Evolutionary conservation across 352 stramenopile genomes (phyloP).

Genomic region (Phytophthora brassicae): DNA sequence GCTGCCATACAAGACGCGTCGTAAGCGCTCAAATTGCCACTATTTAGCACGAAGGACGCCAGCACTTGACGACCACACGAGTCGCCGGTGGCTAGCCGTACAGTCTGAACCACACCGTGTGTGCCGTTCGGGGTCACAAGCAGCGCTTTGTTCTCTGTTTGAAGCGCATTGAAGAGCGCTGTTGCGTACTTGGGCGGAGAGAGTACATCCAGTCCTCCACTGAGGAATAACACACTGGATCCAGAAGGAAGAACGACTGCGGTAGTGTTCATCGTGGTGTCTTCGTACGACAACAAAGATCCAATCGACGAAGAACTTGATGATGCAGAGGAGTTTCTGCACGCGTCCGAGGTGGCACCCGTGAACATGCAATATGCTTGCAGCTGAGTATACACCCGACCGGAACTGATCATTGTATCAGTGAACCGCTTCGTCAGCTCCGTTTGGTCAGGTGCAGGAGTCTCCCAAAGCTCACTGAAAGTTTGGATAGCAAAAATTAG

Average conservation of each 20-base stretch:
- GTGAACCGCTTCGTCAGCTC: constrained; percentile 53
- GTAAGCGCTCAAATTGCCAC: constrained; percentile 45
- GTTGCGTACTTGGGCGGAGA: constrained; percentile 48
- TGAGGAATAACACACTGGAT: constrained; percentile 59
- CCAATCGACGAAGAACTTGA: constrained; percentile 3
- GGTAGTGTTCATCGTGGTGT: constrained; percentile 26
- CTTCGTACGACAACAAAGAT: constrained; percentile 39
- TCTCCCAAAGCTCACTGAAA: constrained; percentile 81
- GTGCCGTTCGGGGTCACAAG: constrained; percentile 39
- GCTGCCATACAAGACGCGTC: constrained; percentile 56
- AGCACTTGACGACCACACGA: constrained; percentile 55
- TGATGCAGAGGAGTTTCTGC: constrained; percentile 15
- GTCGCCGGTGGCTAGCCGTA: constrained; percentile 34
- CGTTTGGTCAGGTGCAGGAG: constrained; percentile 41
- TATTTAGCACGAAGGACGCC: constrained; percentile 53
- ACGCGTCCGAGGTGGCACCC: constrained; percentile 39
- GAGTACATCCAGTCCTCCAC: constrained; percentile 44
- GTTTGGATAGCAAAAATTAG: constrained; percentile 62
- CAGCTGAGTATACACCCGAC: constrained; percentile 45
- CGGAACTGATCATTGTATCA: constrained; percentile 45
- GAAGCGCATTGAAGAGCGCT: constrained; percentile 38
- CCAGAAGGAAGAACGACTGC: not conserved
- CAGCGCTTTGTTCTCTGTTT: constrained; percentile 46
- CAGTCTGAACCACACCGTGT: constrained; percentile 46
- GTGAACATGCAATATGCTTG: constrained; percentile 68